Base-by-base conservation (phyloP, 2,329 filamentous ascomycete species). In the Verticillium isaacii region DNA sequence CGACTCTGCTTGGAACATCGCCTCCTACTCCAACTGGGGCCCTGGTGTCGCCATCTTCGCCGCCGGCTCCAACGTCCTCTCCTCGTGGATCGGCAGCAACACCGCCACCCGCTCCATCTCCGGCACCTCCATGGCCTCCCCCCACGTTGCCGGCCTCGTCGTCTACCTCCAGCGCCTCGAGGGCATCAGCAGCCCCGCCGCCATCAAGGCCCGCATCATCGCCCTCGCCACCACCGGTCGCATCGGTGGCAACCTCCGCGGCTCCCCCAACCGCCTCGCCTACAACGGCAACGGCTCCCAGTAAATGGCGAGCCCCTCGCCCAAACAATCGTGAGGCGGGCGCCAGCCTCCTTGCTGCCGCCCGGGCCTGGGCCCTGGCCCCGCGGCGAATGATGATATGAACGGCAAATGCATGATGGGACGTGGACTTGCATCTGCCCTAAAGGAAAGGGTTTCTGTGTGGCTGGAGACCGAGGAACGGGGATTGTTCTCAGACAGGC, bases 41-140 rank as follows among this genome's bases (percentile, higher is more conserved):
- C 45, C 66, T 3, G 62, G 70, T 14, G 74, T 86, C 57, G 81
- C 85, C 65, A 69, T 86, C 65, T 82, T 81, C 60, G 83, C 82
- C 1, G 80, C 83, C 2, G 83, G 83, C 11, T 73, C 76, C 5
- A 64, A 66, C 54, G 71, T 85, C 58, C 69, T 79, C 15, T 82
- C 78, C 52, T 70, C 84, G 2, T 85, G 77, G 76, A 78, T 77
- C 59, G 74, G 76, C 34, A 67, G 70, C 64, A 75, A 62, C 41
- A 75, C 68, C 6, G 77, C 82, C 29, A 80, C 71, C n/a, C 74
- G 74, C 57, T 77, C 69, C 32, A 77, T 86, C 67, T 82, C 78
- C 15, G 87, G 86, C 37, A 89, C 87, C 6, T 85, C 81, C 39
- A 88, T 88, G 85, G 83, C 86, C 2, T 75, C 79, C 3, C 86